phyloP scores from a whole-genome alignment of 169 alveolate species.

The Plasmodium ovale region DNA sequence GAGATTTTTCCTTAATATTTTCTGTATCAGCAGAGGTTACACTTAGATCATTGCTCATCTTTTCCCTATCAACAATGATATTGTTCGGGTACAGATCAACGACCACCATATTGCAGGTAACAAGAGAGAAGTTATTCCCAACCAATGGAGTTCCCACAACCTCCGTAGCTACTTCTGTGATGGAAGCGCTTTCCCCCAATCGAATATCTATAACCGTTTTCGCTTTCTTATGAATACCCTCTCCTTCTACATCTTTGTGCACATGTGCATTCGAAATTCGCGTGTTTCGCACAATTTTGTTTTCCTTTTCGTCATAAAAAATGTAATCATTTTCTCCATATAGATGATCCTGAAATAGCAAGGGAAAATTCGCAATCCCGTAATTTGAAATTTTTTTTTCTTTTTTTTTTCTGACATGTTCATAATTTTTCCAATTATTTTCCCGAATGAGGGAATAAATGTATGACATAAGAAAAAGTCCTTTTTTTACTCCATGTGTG shows the following conservation, averaged over 20 bases:
- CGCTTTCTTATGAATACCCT: constrained; percentile 1
- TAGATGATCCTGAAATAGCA: constrained; percentile 21
- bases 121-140: not conserved
- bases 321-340: not conserved
- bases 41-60: not conserved
- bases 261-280: not conserved
- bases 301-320: not conserved
- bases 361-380: constrained; percentile 1
- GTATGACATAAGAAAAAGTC: constrained; percentile 11
- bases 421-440: not conserved
- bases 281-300: not conserved
- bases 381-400: not conserved
- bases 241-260: constrained; percentile 4
- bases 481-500: not conserved
- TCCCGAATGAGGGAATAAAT: not conserved
- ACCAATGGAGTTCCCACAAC: not conserved
- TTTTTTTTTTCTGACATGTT: not conserved
- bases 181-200: not conserved
- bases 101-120: not conserved
- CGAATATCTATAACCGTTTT: not conserved
- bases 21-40: constrained; percentile 27
- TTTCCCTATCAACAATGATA: constrained; percentile 24
- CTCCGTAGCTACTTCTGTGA: too few relatives aligned
- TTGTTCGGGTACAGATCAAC: constrained; percentile 23
- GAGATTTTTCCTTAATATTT: constrained; percentile 11